Evolutionary conservation across 2,329 filamentous ascomycete genomes (phyloP).

Genomic region (Botrytis deweyae): DNA sequence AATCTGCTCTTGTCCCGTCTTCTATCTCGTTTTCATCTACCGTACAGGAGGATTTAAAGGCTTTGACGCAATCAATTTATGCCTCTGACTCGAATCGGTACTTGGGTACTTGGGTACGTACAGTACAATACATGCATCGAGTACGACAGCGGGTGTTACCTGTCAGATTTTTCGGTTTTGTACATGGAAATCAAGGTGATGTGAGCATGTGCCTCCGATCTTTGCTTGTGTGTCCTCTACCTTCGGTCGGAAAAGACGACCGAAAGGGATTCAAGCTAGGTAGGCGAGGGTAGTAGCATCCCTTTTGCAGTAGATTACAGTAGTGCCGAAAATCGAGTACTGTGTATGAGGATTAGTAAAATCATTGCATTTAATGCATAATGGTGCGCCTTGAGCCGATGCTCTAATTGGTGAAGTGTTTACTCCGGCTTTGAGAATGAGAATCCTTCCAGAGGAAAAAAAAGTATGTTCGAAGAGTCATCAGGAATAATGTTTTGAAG

Average conservation of each 20-base stretch:
- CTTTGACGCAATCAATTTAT: background rate
- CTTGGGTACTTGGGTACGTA: background rate
- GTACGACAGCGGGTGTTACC: conserved; percentile 20
- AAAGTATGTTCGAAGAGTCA: background rate
- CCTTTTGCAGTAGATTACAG: conserved; percentile 11
- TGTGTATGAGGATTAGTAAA: background rate
- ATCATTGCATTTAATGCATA: conserved; percentile 17
- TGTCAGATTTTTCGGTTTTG: conserved; percentile 13
- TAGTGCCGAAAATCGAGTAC: conserved; percentile 15
- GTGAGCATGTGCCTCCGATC: conserved; percentile 2
- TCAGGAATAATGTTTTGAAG: conserved; percentile 9
- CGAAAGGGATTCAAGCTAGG: background rate
- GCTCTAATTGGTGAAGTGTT: conserved; percentile 5
- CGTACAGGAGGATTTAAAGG: background rate
- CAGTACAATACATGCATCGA: background rate
- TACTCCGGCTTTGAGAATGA: background rate
- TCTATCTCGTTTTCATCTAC: background rate
- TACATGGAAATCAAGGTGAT: conserved; percentile 8
- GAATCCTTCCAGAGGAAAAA: background rate
- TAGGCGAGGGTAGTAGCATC: conserved; percentile 3
- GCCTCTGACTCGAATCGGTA: conserved; percentile 1
- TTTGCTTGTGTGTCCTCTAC: background rate
- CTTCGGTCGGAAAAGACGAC: background rate
- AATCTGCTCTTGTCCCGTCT: background rate
- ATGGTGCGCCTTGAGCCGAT: background rate